These are phyloP conservation scores for Rhizoclosmatium sp. DNA, from an alignment of 192 early-diverging fungal genomes.

Conservation along the genomic window DNA sequence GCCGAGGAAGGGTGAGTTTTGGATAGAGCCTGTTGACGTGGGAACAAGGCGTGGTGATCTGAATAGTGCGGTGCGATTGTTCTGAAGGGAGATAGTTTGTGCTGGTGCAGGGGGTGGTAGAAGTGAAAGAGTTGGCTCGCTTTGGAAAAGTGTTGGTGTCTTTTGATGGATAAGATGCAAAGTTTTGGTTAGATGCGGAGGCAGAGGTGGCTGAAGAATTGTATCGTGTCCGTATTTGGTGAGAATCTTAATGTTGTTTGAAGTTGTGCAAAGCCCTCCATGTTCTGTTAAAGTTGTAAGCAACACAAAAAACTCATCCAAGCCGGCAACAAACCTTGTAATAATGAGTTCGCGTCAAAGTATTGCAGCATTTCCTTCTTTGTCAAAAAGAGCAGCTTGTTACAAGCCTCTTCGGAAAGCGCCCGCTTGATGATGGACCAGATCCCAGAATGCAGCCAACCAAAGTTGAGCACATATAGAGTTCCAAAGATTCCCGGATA, in stretches of 20 bases:
- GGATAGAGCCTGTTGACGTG: not conserved
- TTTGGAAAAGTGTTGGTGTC: not conserved
- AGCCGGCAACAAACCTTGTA: slow-evolving; percentile 25
- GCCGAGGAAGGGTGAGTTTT: not conserved
- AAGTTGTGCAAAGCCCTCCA: slow-evolving; percentile 21
- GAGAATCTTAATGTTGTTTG: slow-evolving; percentile 25
- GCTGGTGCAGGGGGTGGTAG: slow-evolving; percentile 36
- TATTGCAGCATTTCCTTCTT: slow-evolving; percentile 42
- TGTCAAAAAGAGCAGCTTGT: slow-evolving; percentile 51
- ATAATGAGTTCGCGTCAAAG: slow-evolving; percentile 42
- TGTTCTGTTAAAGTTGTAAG: slow-evolving; percentile 13
- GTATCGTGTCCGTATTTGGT: slow-evolving; percentile 26
- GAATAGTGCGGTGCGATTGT: not conserved
- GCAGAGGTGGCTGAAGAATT: too few species aligned
- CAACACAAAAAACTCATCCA: not conserved
- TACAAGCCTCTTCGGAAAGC: slow-evolving; percentile 52
- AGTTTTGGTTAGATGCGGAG: slow-evolving; percentile 14
- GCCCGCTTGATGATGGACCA: slow-evolving; percentile 55
- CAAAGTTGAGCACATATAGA: slow-evolving; percentile 63
- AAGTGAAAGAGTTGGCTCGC: slow-evolving; percentile 9
- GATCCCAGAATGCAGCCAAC: slow-evolving; percentile 63
- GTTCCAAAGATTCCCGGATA: slow-evolving; percentile 55
- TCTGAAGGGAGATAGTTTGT: not conserved
- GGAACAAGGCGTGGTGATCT: not conserved
- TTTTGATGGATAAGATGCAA: slow-evolving; percentile 2